These are phyloP conservation scores for Rhizomucor miehei DNA, from an alignment of 371 early-diverging fungal genomes.

Conservation along the genomic window DNA sequence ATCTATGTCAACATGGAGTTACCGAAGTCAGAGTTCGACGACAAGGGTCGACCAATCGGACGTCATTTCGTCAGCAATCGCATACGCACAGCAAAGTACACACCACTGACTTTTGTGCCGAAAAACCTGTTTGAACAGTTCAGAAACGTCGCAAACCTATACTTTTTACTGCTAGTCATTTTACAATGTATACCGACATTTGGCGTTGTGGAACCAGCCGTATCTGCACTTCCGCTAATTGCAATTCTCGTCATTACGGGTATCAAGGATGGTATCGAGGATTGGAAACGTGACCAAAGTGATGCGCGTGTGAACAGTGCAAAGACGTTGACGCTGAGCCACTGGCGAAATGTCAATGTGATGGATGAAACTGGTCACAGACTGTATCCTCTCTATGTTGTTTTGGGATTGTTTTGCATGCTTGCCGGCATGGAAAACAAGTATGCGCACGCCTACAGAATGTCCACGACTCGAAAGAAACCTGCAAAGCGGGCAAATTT, in stretches of 20 bases:
- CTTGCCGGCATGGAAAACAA: slow-evolving; percentile 24
- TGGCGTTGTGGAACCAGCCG: slow-evolving; percentile 77
- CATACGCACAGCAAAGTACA: slow-evolving; percentile 87
- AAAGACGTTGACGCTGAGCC: slow-evolving; percentile 43
- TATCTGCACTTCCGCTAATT: slow-evolving; percentile 81
- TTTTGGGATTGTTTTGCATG: slow-evolving; percentile 28
- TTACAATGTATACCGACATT: slow-evolving; percentile 72
- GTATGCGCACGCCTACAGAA: slow-evolving; percentile 22
- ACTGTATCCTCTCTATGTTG: slow-evolving; percentile 42
- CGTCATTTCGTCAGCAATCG: slow-evolving; percentile 52
- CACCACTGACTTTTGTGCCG: slow-evolving; percentile 78
- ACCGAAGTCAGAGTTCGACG: slow-evolving; percentile 30
- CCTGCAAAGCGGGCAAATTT: slow-evolving; percentile 4
- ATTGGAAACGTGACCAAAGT: slow-evolving; percentile 67
- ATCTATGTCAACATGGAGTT: slow-evolving; percentile 44
- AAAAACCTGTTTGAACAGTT: slow-evolving; percentile 90
- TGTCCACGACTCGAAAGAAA: slow-evolving; percentile 29
- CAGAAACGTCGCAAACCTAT: slow-evolving; percentile 85
- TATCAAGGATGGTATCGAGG: slow-evolving; percentile 89
- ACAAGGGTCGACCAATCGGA: slow-evolving; percentile 21
- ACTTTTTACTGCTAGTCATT: slow-evolving; percentile 83
- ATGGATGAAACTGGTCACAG: slow-evolving; percentile 15
- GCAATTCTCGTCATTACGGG: slow-evolving; percentile 80
- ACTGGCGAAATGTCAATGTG: slow-evolving; percentile 60
- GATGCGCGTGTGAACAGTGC: slow-evolving; percentile 75